phyloP scores from a whole-genome alignment of 1,139 yeast genomes.

The Kurtzmaniella quercitrusa region DNA sequence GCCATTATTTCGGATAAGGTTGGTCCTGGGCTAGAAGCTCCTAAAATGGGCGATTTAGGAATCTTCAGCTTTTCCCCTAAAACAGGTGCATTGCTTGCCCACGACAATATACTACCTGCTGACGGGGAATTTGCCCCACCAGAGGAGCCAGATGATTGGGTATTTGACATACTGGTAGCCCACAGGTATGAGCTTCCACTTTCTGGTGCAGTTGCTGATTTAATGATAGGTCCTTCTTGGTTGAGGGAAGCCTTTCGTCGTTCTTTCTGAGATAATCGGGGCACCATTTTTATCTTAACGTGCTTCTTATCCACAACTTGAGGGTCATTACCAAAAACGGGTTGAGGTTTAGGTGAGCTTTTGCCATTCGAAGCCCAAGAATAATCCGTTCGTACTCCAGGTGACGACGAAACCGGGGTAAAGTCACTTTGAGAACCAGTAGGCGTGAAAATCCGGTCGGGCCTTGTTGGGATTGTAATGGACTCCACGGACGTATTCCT shows the following conservation, averaged over 20 bases:
- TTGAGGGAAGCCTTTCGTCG: conserved; percentile 26
- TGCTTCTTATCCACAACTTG: conserved; percentile 12
- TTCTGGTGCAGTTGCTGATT: conserved; percentile 4
- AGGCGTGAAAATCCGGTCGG: neutral
- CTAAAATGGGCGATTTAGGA: neutral
- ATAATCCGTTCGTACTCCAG: conserved; percentile 26
- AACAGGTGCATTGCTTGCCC: conserved; percentile 2
- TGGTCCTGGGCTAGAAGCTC: conserved; percentile 10
- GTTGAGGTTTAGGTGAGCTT: conserved; percentile 11
- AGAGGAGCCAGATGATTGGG: neutral
- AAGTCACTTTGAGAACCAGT: neutral
- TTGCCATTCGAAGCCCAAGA: conserved; percentile 26
- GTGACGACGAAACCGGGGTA: neutral
- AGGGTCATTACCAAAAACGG: conserved; percentile 6
- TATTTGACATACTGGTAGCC: neutral
- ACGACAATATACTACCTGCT: conserved; percentile 3
- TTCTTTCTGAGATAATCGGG: conserved; percentile 49
- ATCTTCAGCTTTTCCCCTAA: conserved; percentile 4
- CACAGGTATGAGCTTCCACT: conserved; percentile 1
- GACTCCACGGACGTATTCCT: neutral
- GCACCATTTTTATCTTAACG: conserved; percentile 29
- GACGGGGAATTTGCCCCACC: neutral
- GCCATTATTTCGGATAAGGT: conserved; percentile 36
- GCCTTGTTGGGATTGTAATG: neutral
- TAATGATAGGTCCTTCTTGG: neutral